These are phyloP conservation scores for Tuber magnatum DNA, from an alignment of 495 filamentous ascomycete species.

Conservation along the genomic window DNA sequence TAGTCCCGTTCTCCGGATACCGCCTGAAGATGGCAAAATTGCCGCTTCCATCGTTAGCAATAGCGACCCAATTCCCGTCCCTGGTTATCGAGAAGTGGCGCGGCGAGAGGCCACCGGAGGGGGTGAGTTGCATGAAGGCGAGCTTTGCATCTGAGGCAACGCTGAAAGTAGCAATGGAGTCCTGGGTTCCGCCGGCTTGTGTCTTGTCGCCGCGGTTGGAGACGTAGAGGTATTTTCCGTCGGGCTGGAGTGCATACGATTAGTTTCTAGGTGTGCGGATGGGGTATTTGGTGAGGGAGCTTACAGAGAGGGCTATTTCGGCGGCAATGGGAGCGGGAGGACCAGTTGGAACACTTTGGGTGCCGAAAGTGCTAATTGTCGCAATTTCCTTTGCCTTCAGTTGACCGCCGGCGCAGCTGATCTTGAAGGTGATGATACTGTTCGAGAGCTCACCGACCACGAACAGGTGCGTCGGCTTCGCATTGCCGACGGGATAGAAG, in stretches of 20 bases:
- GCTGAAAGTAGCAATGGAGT: constrained; percentile 47
- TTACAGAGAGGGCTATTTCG: constrained; percentile 56
- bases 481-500: constrained; percentile 48
- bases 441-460: constrained; percentile 58
- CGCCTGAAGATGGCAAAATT: background rate
- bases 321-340: constrained; percentile 47
- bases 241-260: constrained; percentile 45
- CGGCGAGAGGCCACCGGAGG: constrained; percentile 56
- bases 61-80: constrained; percentile 4
- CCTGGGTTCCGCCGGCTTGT: constrained; percentile 43
- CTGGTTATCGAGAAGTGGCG: constrained; percentile 51
- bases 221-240: constrained; percentile 54
- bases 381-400: constrained; percentile 48
- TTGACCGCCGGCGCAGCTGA: constrained; percentile 49
- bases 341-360: constrained; percentile 26
- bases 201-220: constrained; percentile 56
- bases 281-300: constrained; percentile 22
- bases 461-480: constrained; percentile 53
- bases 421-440: constrained; percentile 52
- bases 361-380: constrained; percentile 47
- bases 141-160: constrained; percentile 50
- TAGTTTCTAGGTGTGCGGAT: background rate
- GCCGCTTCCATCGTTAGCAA: background rate
- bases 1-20: background rate
- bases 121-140: constrained; percentile 47